Percentiles rank a stretch among this genome's conserved stretches.
Evolutionary conservation across 179 eudicot genomes (phyloP).

Genomic region (Corrigiola litoralis): DNA sequence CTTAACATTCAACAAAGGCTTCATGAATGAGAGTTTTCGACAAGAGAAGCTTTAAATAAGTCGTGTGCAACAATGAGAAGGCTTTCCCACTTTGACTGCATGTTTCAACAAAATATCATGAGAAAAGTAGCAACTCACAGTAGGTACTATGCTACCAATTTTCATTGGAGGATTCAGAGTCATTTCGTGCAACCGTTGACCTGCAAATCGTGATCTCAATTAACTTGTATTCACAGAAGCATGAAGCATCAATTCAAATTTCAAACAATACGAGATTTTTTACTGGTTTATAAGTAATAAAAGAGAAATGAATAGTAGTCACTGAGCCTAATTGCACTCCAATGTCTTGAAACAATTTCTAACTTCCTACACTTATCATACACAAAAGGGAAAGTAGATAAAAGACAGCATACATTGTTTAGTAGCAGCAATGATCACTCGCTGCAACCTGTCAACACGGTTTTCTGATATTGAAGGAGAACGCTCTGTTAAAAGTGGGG

Average conservation of each 20-base stretch:
- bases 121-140: slow-evolving; percentile 53
- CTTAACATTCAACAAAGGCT: too few relatives aligned
- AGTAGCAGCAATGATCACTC: slow-evolving; percentile 74
- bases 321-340: too few relatives aligned
- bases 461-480: slow-evolving; percentile 81
- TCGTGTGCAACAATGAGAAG: too few relatives aligned
- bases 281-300: too few relatives aligned
- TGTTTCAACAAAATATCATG: background rate
- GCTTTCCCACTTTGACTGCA: background rate
- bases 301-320: too few relatives aligned
- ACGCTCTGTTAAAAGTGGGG: slow-evolving; percentile 84
- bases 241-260: too few relatives aligned
- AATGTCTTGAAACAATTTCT: too few relatives aligned
- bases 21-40: too few relatives aligned
- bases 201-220: too few relatives aligned
- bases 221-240: too few relatives aligned
- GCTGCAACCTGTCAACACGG: slow-evolving; percentile 78
- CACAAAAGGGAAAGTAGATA: background rate
- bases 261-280: too few relatives aligned
- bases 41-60: too few relatives aligned
- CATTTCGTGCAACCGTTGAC: slow-evolving; percentile 93
- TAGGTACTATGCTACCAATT: slow-evolving; percentile 47
- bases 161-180: slow-evolving; percentile 59
- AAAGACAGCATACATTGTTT: slow-evolving; percentile 61
- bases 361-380: background rate